Evolutionary conservation across 805 yeast genomes (phyloP), one percentile per base, ranked within the genome.

Genomic region (Hanseniaspora mollemarum): DNA sequence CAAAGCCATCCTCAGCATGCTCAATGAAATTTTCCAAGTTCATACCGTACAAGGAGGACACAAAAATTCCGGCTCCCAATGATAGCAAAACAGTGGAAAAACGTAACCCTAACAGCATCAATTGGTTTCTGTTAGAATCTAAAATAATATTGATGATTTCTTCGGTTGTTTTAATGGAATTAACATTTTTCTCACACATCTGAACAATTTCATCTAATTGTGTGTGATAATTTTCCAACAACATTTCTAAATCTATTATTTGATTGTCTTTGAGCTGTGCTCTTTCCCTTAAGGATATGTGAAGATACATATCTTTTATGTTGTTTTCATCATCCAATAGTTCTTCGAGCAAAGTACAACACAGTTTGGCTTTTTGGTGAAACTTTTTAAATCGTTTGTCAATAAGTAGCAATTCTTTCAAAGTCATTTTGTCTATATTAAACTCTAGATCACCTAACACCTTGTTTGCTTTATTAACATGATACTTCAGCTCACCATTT

Each of bases 161-260:
- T 63, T 92, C 97, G 0, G 96, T 88, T 19, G 95, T 85, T 55
- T 78, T 77, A 50, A 92, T 90, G 62, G 90, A 88, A n/a, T 83
- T 75, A 29, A 79, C 74, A 33, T 85, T 68, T 56, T 77, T 83
- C 55, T 82, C 92, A 19, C 82, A 83, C 2, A 84, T 83, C 63
- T 92, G 97, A 1, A 90, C 96, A 55, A 92, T 84, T 59, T 94
- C 96, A 67, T 90, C 97, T 53, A 85, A 77, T 50, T 90, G 94
- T 48, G 82, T 81, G 59, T 85, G 87, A 68, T 92, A 92, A 1
- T 94, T 82, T 61, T 92, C 99, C 22, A 92, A 66, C 46, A 92
- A 71, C 71, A 92, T 73, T 62, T 92, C 99, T 19, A 87, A 84
- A 59, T 92, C 97, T 38, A 80, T 79, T 73, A 15, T 67, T 63